Evolutionary conservation across 2,329 filamentous ascomycete genomes (phyloP).

Genomic region (Aspergillus terreus): DNA sequence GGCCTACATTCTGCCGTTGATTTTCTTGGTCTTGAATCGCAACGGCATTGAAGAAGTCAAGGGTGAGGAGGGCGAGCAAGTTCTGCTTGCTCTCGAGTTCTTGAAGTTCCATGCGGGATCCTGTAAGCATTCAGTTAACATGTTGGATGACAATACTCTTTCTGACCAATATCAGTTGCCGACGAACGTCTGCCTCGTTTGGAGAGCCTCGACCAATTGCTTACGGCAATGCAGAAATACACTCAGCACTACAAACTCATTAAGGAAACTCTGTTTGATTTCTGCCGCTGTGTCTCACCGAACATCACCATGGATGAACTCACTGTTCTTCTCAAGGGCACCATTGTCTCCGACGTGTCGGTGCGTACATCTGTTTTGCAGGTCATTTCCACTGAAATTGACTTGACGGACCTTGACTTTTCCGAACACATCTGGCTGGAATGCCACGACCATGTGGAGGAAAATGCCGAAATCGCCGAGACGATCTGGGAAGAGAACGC

Average conservation of each 20-base stretch:
- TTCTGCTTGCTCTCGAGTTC: conserved; percentile 84
- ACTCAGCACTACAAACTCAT: conserved; percentile 92
- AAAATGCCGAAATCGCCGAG: conserved; percentile 76
- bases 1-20: conserved; percentile 78
- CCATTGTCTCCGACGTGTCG: conserved; percentile 72
- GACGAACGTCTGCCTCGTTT: conserved; percentile 73
- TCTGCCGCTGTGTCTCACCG: conserved; percentile 77
- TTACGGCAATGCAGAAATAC: conserved; percentile 81
- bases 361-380: conserved; percentile 84
- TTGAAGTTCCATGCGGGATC: conserved; percentile 82
- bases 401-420: conserved; percentile 81
- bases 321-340: conserved; percentile 68
- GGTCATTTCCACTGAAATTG: conserved; percentile 84
- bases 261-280: conserved; percentile 85
- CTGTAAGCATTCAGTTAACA: conserved; percentile 31
- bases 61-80: conserved; percentile 76
- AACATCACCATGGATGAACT: conserved; percentile 75
- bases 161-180: conserved; percentile 32
- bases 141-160: too few species aligned
- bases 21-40: conserved; percentile 72
- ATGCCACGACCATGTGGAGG: conserved; percentile 83
- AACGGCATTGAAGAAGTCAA: conserved; percentile 66
- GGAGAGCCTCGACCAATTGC: conserved; percentile 67
- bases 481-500: conserved; percentile 96
- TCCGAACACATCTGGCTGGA: conserved; percentile 92